phyloP scores from a whole-genome alignment of 108 stramenopile genomes.

The Chaetoceros tenuissimus region DNA sequence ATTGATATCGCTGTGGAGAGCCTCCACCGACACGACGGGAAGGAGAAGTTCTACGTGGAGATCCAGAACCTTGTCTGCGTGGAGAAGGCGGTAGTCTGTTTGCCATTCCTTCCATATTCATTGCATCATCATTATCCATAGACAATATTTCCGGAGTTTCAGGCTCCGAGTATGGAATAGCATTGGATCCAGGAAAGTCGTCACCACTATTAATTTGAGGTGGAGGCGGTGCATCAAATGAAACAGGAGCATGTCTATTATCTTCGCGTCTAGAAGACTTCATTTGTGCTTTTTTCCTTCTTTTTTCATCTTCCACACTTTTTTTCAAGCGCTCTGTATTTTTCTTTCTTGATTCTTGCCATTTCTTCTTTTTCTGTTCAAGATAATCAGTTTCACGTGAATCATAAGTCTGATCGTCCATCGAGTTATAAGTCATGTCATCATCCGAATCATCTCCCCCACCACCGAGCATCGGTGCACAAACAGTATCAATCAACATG shows the following conservation, averaged over 20 bases:
- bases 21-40: background rate
- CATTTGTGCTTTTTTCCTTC: constrained; percentile 1
- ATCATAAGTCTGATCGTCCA: constrained; percentile 65
- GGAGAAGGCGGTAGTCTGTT: constrained; percentile 1
- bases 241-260: background rate
- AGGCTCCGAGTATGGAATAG: background rate
- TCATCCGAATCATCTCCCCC: constrained; percentile 51
- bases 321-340: constrained; percentile 5
- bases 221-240: constrained; percentile 6
- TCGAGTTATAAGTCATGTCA: constrained; percentile 30
- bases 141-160: background rate
- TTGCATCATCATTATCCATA: background rate
- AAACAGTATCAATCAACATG: constrained; percentile 78
- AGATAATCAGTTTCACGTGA: constrained; percentile 44
- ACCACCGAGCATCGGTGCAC: constrained; percentile 57
- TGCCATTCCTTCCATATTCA: no score
- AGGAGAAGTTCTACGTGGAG: constrained; percentile 3
- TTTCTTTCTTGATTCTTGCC: constrained; percentile 1
- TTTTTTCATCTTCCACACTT: constrained; percentile 25
- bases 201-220: background rate
- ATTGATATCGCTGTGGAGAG: no score
- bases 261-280: constrained; percentile 1
- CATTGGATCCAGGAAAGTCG: background rate
- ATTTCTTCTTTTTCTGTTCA: constrained; percentile 10
- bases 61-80: no score